Percentiles rank a stretch among this genome's conserved stretches.
Evolutionary conservation across 1,284 basidiomycete species (phyloP).

Genomic region (Trichosporon coremiiforme): DNA sequence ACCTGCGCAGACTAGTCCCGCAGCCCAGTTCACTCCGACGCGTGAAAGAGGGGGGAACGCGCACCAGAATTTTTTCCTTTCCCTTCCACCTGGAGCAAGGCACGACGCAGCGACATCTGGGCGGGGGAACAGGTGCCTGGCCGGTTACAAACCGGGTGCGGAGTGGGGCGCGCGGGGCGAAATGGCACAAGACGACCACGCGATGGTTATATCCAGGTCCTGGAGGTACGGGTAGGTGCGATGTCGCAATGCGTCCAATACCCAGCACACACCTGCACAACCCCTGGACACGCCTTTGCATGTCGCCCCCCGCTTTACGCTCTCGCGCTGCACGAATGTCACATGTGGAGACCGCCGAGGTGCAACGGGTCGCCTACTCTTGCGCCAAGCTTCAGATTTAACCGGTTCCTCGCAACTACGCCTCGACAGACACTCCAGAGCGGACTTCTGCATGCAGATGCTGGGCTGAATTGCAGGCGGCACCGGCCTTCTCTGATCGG

Average conservation of each 20-base stretch:
- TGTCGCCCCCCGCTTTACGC: too few relatives aligned
- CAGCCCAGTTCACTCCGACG: not conserved
- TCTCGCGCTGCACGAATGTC: not conserved
- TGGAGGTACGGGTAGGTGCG: not conserved
- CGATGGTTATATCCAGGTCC: slow-evolving; percentile 13
- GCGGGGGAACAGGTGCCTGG: not conserved
- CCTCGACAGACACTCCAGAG: not conserved
- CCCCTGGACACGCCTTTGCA: too few relatives aligned
- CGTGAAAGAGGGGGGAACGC: not conserved
- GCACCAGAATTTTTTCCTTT: not conserved
- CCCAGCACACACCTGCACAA: not conserved
- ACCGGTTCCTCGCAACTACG: not conserved
- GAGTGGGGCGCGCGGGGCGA: slow-evolving; percentile 9
- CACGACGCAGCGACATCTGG: too few relatives aligned
- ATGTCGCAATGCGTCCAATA: slow-evolving; percentile 15
- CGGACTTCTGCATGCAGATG: not conserved
- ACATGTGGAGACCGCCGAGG: not conserved
- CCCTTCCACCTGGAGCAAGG: not conserved
- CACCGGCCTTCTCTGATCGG: slow-evolving; percentile 9
- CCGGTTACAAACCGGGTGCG: slow-evolving; percentile 15
- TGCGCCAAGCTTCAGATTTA: not conserved
- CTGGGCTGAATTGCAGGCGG: not conserved
- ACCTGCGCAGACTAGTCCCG: not conserved
- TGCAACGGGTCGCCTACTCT: not conserved
- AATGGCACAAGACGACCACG: slow-evolving; percentile 2